Conservation (phyloP, 179 eudicot species). For the Patellifolia procumbens region DNA sequence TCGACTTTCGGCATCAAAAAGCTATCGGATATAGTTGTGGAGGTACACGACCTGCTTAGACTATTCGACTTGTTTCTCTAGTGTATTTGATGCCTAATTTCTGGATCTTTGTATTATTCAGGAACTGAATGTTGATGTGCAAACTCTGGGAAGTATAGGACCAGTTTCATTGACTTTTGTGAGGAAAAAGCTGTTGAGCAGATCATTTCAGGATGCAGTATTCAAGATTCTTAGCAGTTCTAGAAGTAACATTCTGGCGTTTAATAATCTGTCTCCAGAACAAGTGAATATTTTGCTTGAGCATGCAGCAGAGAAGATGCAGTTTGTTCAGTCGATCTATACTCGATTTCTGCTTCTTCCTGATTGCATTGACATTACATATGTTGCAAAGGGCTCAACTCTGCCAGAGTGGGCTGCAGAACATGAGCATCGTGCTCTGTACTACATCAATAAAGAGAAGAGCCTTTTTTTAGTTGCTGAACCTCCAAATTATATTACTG, state of each 20-base stretch:
- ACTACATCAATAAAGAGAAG: constrained; percentile 55
- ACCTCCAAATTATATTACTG: constrained; percentile 79
- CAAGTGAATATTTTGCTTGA: constrained; percentile 43
- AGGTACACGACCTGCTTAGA: constrained; percentile 51
- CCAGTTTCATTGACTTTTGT: constrained; percentile 54
- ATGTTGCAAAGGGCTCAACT: constrained; percentile 47
- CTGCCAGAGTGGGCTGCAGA: constrained; percentile 68
- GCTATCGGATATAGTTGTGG: constrained; percentile 87
- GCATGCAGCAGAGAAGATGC: constrained; percentile 61
- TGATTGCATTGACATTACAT: constrained; percentile 65
- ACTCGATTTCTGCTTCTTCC: constrained; percentile 87
- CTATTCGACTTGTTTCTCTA: constrained; percentile 2
- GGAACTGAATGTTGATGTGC: constrained; percentile 67
- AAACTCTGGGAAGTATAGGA: constrained; percentile 55
- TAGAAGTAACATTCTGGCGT: constrained; percentile 37
- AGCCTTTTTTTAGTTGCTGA: constrained; percentile 65
- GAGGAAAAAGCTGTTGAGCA: constrained; percentile 62
- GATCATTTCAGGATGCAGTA: constrained; percentile 79
- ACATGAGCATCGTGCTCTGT: constrained; percentile 67
- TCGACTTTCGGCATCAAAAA: constrained; percentile 61
- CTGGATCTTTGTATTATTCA: constrained; percentile 26
- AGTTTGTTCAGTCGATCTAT: constrained; percentile 66
- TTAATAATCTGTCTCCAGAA: constrained; percentile 37
- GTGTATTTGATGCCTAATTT: constrained; percentile 2
- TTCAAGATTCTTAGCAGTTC: constrained; percentile 53